A percentile compares a stretch with the other conserved stretches of the same genome.
These are phyloP conservation scores for Arctostaphylos glauca DNA, from an alignment of 148 eudicot genomes.

Conservation along the genomic window DNA sequence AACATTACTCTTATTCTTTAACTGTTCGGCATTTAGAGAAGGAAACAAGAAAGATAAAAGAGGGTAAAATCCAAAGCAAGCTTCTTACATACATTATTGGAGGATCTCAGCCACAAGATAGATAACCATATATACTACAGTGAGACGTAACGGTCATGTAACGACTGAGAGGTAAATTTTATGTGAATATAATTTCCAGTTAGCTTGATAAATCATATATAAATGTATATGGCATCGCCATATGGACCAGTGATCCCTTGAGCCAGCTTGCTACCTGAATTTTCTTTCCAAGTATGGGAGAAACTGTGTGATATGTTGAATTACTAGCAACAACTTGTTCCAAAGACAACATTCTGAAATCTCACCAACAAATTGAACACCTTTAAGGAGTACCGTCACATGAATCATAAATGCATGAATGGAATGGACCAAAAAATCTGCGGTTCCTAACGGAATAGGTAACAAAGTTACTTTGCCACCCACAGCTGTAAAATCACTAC, in stretches of 20 bases:
- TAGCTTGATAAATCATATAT: too few relatives aligned
- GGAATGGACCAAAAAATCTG: too few relatives aligned
- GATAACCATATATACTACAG: background rate
- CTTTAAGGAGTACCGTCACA: too few relatives aligned
- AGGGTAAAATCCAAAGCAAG: background rate
- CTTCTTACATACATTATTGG: background rate
- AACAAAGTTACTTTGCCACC: too few relatives aligned
- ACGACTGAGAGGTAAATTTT: background rate
- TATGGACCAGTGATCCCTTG: background rate
- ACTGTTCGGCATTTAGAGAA: slow-evolving; percentile 33
- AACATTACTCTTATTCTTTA: slow-evolving; percentile 67
- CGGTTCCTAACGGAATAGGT: too few relatives aligned
- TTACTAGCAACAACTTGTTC: background rate
- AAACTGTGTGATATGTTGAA: background rate
- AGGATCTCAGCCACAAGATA: background rate
- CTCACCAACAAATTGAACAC: too few relatives aligned
- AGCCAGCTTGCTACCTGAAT: background rate
- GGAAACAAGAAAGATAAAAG: slow-evolving; percentile 2
- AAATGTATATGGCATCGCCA: too few relatives aligned
- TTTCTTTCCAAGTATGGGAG: background rate
- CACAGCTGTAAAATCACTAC: too few relatives aligned
- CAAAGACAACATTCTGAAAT: background rate
- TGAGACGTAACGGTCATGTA: background rate
- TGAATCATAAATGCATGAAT: too few relatives aligned
- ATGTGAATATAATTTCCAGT: background rate